A percentile compares a stretch with the other conserved stretches of the same genome.
phyloP scores from a whole-genome alignment of 345 rosid species.

The Arabidopsis arenosa region DNA sequence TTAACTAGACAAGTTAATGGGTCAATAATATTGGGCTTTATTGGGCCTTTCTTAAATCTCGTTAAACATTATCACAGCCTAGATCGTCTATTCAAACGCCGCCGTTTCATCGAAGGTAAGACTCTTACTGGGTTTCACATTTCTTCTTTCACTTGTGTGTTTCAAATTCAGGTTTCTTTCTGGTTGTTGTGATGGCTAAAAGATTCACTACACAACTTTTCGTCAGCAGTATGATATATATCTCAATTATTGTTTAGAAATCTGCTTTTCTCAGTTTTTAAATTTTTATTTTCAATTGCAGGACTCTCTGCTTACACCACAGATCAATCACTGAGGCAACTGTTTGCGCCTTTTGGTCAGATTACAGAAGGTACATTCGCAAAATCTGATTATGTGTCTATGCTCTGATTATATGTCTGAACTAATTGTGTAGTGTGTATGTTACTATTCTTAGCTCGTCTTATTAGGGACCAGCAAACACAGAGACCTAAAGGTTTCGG shows the following conservation, averaged over 20 bases:
- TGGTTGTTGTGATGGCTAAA: conserved; percentile 45
- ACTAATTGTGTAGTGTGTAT: background rate
- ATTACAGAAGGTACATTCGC: conserved; percentile 56
- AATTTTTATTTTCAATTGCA: conserved; percentile 3
- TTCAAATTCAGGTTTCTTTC: background rate
- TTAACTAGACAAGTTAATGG: background rate
- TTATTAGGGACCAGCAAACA: conserved; percentile 55
- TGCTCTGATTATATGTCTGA: background rate
- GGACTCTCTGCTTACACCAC: conserved; percentile 68
- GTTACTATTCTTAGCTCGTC: conserved; percentile 50
- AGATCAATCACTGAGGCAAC: conserved; percentile 46
- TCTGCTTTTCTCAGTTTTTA: background rate
- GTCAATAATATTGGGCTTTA: background rate
- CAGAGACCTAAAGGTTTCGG: conserved; percentile 75
- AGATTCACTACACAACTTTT: conserved; percentile 53
- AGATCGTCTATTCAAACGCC: background rate
- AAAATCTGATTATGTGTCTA: background rate
- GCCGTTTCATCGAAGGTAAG: background rate
- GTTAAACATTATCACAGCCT: background rate
- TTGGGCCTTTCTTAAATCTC: conserved; percentile 5
- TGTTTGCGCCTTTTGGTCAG: conserved; percentile 67
- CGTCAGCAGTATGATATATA: conserved; percentile 59
- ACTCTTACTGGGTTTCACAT: background rate
- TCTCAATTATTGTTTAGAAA: background rate
- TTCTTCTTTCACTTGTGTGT: background rate